phyloP scores from a whole-genome alignment of 2,329 filamentous ascomycete species.

The Coleophoma cylindrospora region DNA sequence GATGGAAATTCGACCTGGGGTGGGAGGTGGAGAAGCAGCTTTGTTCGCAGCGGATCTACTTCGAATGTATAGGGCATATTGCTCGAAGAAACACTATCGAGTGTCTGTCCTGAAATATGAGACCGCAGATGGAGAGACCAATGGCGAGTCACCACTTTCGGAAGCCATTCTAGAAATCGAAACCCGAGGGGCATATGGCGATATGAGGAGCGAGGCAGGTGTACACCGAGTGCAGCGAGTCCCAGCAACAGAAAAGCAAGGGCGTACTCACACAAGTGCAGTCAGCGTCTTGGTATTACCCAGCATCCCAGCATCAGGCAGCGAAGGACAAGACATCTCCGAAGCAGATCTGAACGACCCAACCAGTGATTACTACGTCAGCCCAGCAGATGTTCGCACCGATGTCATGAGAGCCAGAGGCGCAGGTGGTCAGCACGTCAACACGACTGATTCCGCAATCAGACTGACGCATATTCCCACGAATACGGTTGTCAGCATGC shows the following conservation, averaged over 20 bases:
- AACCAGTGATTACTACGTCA: constrained; percentile 85
- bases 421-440: constrained; percentile 95
- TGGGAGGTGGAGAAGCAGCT: constrained; percentile 84
- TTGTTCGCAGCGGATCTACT: constrained; percentile 85
- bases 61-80: constrained; percentile 84
- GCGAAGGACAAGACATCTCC: constrained; percentile 40
- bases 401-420: constrained; percentile 92
- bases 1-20: constrained; percentile 86
- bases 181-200: constrained; percentile 71
- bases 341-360: constrained; percentile 72
- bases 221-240: constrained; percentile 95
- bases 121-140: constrained; percentile 57
- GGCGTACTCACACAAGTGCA: constrained; percentile 88
- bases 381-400: constrained; percentile 72
- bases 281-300: constrained; percentile 91
- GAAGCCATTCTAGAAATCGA: constrained; percentile 87
- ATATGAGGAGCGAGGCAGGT: constrained; percentile 81
- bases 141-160: constrained; percentile 64
- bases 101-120: constrained; percentile 76
- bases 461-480: constrained; percentile 88
- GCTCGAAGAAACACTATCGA: constrained; percentile 61
- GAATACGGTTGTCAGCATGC: constrained; percentile 82
- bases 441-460: constrained; percentile 95
- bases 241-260: constrained; percentile 84
- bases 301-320: constrained; percentile 59